Conservation (phyloP, 345 rosid species). For the Eucalyptus globulus region DNA sequence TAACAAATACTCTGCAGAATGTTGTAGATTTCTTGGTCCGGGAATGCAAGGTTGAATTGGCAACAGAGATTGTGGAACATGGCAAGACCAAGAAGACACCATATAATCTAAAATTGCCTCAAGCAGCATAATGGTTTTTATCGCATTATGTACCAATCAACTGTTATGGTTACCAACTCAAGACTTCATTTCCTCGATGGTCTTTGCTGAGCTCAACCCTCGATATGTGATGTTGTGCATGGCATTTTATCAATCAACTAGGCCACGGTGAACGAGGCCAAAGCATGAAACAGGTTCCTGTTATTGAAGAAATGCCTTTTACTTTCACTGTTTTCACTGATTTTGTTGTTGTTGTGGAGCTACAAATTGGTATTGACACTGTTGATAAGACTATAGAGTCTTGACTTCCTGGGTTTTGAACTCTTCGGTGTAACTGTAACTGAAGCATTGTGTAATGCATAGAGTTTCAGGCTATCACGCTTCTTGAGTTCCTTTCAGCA, state of each 20-base stretch:
- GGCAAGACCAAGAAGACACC: background rate
- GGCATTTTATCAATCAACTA: background rate
- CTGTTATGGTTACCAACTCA: background rate
- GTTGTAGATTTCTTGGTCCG: constrained; percentile 12
- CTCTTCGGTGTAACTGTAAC: background rate
- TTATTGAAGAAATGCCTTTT: background rate
- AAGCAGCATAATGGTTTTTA: background rate
- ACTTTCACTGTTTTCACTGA: background rate
- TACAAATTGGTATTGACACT: background rate
- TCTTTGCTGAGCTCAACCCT: background rate
- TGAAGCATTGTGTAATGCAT: background rate
- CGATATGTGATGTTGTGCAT: background rate
- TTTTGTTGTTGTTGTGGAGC: background rate
- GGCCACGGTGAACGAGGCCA: background rate
- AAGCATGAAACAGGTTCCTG: background rate
- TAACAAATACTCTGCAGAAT: background rate
- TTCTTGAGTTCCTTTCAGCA: background rate
- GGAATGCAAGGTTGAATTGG: constrained; percentile 5
- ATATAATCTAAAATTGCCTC: background rate
- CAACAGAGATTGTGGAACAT: constrained; percentile 10
- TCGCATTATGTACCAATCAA: background rate
- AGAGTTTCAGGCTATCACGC: background rate
- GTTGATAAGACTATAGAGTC: background rate
- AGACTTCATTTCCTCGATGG: background rate
- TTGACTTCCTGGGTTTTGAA: background rate